These are phyloP conservation scores for Candida bentonensis DNA, from an alignment of 805 yeast species.

Conservation along the genomic window DNA sequence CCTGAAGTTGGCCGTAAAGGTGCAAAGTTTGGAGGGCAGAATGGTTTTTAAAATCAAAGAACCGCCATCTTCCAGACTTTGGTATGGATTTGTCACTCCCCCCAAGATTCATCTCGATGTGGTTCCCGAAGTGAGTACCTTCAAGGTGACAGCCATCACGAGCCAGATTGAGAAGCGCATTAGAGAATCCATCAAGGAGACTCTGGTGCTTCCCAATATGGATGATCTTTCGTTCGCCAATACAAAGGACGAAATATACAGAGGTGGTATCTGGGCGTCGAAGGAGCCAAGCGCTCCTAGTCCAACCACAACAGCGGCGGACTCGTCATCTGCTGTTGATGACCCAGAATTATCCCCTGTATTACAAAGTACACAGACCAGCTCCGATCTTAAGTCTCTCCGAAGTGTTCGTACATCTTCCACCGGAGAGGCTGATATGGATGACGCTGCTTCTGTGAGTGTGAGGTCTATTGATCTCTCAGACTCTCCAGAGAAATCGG, in stretches of 20 bases:
- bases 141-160: constrained; percentile 67
- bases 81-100: constrained; percentile 78
- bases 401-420: not conserved
- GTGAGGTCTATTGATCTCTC: not conserved
- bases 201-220: constrained; percentile 76
- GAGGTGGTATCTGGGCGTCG: constrained; percentile 89
- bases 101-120: constrained; percentile 64
- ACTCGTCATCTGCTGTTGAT: no score
- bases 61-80: constrained; percentile 79
- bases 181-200: constrained; percentile 62
- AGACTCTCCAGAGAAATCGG: not conserved
- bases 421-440: constrained; percentile 1
- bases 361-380: no score
- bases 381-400: not conserved
- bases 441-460: not conserved
- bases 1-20: constrained; percentile 51
- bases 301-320: no score
- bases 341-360: constrained; percentile 1
- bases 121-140: constrained; percentile 80
- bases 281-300: constrained; percentile 3
- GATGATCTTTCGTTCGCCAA: constrained; percentile 69
- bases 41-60: constrained; percentile 59
- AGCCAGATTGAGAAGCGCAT: constrained; percentile 66
- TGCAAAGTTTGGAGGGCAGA: constrained; percentile 62
- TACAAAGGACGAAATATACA: constrained; percentile 53